Conservation (phyloP, 139 green algal genomes). For the Haematococcus sp. region DNA sequence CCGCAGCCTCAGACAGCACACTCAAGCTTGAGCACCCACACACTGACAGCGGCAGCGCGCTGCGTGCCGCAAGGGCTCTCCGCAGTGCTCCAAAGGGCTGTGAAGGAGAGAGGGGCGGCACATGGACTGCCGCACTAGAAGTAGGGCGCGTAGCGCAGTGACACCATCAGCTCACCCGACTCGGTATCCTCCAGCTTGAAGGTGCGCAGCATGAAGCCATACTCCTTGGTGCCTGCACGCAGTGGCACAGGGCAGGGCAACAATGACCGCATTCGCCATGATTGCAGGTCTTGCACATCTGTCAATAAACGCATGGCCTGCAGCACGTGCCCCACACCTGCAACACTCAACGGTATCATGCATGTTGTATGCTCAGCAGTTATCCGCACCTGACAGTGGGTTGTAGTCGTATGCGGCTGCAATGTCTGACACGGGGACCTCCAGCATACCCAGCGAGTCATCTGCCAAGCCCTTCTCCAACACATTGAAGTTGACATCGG, state of each 20-base stretch:
- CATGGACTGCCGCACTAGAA: background rate
- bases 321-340: no score
- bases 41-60: no score
- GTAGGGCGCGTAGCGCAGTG: constrained; percentile 6
- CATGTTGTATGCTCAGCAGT: no score
- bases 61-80: no score
- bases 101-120: background rate
- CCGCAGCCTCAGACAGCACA: no score
- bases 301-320: no score
- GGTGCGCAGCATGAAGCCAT: constrained; percentile 5
- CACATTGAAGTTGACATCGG: background rate
- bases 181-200: constrained; percentile 1
- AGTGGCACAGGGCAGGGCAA: background rate
- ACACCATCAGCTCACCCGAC: background rate
- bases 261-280: background rate
- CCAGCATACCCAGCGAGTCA: background rate
- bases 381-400: constrained; percentile 1
- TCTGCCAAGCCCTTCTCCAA: constrained; percentile 6
- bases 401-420: background rate
- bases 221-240: background rate
- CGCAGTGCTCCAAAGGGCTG: no score
- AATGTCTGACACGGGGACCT: constrained; percentile 5
- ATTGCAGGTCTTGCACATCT: no score
- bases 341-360: no score
- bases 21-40: no score